A percentile compares a stretch with the other conserved stretches of the same genome.
Evolutionary conservation across 2,329 filamentous ascomycete species (phyloP).

Genomic region (Neofusicoccum laricinum): DNA sequence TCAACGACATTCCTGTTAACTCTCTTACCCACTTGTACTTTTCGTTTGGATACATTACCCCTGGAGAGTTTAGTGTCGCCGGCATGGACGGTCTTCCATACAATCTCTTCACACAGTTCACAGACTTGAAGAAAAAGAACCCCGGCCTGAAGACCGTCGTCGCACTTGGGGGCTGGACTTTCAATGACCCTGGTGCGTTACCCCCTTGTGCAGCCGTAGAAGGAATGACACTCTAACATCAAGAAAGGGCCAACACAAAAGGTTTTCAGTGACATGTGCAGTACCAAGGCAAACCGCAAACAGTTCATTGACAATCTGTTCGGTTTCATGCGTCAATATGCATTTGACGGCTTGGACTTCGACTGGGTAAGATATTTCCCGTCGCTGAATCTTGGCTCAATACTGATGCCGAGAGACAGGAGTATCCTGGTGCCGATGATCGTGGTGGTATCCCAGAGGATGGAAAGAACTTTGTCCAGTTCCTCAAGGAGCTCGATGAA

Average conservation of each 20-base stretch:
- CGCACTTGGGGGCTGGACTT: slow-evolving; percentile 43
- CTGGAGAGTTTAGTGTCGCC: slow-evolving; percentile 22
- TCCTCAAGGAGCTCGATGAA: slow-evolving; percentile 25
- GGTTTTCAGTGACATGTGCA: slow-evolving; percentile 36
- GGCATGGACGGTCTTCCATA: slow-evolving; percentile 24
- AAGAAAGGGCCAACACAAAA: slow-evolving; percentile 20
- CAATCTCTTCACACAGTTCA: slow-evolving; percentile 29
- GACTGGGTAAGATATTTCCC: too few relatives aligned
- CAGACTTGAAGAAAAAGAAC: slow-evolving; percentile 28
- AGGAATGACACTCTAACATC: too few relatives aligned
- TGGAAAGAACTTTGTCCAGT: slow-evolving; percentile 22
- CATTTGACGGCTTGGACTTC: slow-evolving; percentile 48
- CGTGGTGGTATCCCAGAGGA: slow-evolving; percentile 38
- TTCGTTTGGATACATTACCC: slow-evolving; percentile 21
- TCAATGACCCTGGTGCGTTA: too few relatives aligned
- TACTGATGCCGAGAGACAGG: too few relatives aligned
- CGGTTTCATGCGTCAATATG: slow-evolving; percentile 41
- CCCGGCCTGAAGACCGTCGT: slow-evolving; percentile 37
- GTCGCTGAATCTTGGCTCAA: too few relatives aligned
- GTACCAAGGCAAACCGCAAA: slow-evolving; percentile 24
- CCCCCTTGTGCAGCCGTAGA: too few relatives aligned
- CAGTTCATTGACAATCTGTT: slow-evolving; percentile 39
- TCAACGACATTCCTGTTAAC: slow-evolving; percentile 22
- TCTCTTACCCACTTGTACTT: slow-evolving; percentile 28
- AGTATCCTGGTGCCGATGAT: slow-evolving; percentile 30